Percentiles rank a stretch among this genome's conserved stretches.
Evolutionary conservation across 805 yeast species (phyloP).

Genomic region (Metschnikowia matae): DNA sequence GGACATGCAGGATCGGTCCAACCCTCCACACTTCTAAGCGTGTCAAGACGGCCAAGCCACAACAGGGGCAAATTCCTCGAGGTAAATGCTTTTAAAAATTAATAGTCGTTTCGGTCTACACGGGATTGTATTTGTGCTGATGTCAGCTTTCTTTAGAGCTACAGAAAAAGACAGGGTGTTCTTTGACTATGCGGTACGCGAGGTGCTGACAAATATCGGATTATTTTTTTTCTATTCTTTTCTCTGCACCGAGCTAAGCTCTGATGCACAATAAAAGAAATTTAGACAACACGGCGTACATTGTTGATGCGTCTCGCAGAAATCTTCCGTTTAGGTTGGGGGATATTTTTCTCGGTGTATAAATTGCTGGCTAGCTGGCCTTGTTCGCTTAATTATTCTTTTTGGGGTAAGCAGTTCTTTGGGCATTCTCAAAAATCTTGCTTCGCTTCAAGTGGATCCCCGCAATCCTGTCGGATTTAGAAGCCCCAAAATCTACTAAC

Average conservation of each 20-base stretch:
- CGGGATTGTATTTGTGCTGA: too few relatives aligned
- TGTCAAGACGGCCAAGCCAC: not conserved
- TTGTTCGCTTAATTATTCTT: not conserved
- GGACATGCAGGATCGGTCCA: not conserved
- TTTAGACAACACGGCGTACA: not conserved
- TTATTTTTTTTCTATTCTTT: not conserved
- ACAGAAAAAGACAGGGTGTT: not conserved
- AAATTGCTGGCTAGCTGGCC: not conserved
- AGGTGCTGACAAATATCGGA: conserved; percentile 2
- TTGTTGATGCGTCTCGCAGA: not conserved
- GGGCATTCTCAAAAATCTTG: not conserved
- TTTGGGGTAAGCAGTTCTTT: too few relatives aligned
- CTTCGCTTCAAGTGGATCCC: not conserved
- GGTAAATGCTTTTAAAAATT: not conserved
- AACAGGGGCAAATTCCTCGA: not conserved
- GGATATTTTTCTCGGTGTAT: not conserved
- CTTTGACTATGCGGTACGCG: not conserved
- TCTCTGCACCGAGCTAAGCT: not conserved
- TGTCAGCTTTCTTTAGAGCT: not conserved
- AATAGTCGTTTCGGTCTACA: not conserved
- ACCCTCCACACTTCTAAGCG: not conserved
- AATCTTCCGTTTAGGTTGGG: not conserved
- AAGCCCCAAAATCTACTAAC: not conserved
- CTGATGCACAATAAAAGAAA: not conserved
- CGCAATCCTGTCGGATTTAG: too few relatives aligned